These are phyloP conservation scores for Aspergillus japonicus DNA, from an alignment of 2,329 filamentous ascomycete genomes.

Conservation along the genomic window DNA sequence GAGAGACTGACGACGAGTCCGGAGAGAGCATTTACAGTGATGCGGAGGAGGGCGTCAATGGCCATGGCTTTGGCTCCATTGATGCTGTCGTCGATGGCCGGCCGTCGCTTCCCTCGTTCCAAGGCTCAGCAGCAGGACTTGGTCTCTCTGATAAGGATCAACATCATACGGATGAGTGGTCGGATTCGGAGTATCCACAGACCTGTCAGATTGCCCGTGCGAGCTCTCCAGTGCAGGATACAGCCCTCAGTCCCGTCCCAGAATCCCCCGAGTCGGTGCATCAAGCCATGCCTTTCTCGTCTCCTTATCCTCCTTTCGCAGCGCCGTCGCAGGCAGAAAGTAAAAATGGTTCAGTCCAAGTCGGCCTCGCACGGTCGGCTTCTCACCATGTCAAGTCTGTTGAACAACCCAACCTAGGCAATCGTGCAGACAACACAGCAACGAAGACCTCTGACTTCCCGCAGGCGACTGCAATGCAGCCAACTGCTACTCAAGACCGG, in stretches of 20 bases:
- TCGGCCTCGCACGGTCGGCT: conserved; percentile 6
- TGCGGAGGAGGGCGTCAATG: conserved; percentile 43
- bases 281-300: conserved; percentile 18
- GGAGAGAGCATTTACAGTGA: conserved; percentile 50
- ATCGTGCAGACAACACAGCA: conserved; percentile 14
- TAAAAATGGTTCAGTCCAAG: not conserved
- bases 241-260: conserved; percentile 15
- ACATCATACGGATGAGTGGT: not conserved
- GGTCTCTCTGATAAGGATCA: not conserved
- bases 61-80: conserved; percentile 50
- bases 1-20: conserved; percentile 39
- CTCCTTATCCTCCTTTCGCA: conserved; percentile 20
- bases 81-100: conserved; percentile 44
- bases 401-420: conserved; percentile 21
- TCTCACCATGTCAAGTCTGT: conserved; percentile 13
- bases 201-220: conserved; percentile 22
- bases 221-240: conserved; percentile 21
- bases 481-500: conserved; percentile 12
- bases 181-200: conserved; percentile 11
- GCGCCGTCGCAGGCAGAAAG: not conserved
- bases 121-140: not conserved
- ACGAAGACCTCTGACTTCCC: conserved; percentile 1
- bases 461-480: conserved; percentile 8
- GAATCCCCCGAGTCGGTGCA: conserved; percentile 20
- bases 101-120: not conserved